Evolutionary conservation across 163 green algal genomes (phyloP).

Genomic region (Chlamydomonas reinhardtii): DNA sequence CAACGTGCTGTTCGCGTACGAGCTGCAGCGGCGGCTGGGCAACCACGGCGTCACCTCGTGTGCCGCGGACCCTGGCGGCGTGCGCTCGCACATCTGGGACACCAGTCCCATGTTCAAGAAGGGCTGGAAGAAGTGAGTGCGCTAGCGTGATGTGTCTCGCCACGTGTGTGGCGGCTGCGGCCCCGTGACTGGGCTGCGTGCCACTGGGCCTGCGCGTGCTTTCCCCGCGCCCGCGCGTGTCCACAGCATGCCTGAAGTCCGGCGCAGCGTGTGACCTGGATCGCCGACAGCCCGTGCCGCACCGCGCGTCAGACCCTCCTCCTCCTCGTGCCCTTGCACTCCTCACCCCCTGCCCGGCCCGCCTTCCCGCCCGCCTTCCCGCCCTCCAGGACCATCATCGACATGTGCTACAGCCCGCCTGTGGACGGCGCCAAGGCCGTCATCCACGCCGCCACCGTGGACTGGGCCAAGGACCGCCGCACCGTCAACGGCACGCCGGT

Average conservation of each 20-base stretch:
- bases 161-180: no score
- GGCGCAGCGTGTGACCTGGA: no score
- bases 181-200: no score
- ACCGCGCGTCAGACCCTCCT: no score
- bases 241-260: no score
- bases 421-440: constrained; percentile 53
- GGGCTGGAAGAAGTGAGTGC: constrained; percentile 50
- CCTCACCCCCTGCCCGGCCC: no score
- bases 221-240: no score
- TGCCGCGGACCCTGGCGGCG: constrained; percentile 82
- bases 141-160: no score
- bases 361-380: background rate
- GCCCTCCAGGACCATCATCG: constrained; percentile 37
- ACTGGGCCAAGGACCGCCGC: constrained; percentile 54
- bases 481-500: constrained; percentile 28
- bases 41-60: constrained; percentile 71
- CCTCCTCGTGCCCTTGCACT: no score
- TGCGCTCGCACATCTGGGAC: constrained; percentile 81
- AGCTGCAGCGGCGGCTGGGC: constrained; percentile 78
- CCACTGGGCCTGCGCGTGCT: no score
- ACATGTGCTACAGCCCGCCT: constrained; percentile 61
- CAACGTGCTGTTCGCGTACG: constrained; percentile 89
- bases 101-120: constrained; percentile 60
- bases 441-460: constrained; percentile 57
- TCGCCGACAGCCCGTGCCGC: no score